Conservation (phyloP, 495 filamentous ascomycete genomes). For the Neurospora terricola region DNA sequence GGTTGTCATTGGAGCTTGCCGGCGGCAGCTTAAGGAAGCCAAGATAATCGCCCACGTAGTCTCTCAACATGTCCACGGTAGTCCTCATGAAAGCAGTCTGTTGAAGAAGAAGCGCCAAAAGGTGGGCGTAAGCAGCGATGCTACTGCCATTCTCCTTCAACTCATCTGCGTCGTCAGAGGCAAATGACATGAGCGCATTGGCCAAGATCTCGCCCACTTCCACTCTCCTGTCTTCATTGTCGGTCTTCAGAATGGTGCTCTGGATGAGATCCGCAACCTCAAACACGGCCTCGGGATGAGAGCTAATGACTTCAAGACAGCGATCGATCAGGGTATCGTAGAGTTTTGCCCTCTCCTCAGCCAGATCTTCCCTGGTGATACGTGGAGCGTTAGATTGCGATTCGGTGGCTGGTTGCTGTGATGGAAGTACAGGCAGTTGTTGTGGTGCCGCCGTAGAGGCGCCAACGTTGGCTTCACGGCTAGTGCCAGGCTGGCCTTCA, state of each 20-base stretch:
- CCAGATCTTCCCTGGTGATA: constrained; percentile 70
- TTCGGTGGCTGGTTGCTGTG: constrained; percentile 1
- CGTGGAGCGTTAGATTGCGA: not conserved
- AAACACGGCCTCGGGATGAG: constrained; percentile 81
- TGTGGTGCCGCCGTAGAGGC: not conserved
- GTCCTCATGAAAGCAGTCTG: constrained; percentile 71
- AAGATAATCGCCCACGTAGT: constrained; percentile 66
- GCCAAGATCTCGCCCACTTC: constrained; percentile 78
- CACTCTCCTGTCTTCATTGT: constrained; percentile 51
- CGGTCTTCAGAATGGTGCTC: constrained; percentile 60
- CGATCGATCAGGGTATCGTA: constrained; percentile 75
- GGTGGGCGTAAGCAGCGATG: constrained; percentile 86
- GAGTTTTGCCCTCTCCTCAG: constrained; percentile 62
- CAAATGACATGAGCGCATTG: constrained; percentile 77
- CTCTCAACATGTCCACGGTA: constrained; percentile 63
- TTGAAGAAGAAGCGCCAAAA: constrained; percentile 80
- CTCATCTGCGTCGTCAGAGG: constrained; percentile 66
- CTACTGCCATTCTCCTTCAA: constrained; percentile 49
- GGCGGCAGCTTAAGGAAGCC: constrained; percentile 69
- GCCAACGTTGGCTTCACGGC: constrained; percentile 1
- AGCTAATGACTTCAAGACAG: constrained; percentile 79
- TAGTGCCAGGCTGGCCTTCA: constrained; percentile 7
- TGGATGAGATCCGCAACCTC: constrained; percentile 81
- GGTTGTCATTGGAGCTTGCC: constrained; percentile 56
- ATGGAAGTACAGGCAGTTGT: not conserved